These are phyloP conservation scores for Hura crepitans DNA, from an alignment of 441 rosid genomes.

Conservation along the genomic window DNA sequence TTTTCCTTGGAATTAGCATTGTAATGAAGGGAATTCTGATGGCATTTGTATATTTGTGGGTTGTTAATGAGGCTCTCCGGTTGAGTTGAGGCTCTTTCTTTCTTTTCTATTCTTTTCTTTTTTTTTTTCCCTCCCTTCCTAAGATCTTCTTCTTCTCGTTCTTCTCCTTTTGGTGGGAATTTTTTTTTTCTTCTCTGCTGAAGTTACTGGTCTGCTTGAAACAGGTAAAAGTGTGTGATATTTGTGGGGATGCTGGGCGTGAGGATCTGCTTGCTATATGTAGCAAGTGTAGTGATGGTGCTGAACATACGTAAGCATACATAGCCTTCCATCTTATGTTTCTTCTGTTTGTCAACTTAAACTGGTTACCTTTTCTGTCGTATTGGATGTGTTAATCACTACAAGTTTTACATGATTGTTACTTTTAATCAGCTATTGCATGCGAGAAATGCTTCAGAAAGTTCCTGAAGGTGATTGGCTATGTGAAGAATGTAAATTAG, in stretches of 20 bases:
- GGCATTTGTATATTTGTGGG: background rate
- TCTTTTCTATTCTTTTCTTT: background rate
- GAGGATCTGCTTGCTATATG: conserved; percentile 96
- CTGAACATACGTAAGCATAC: conserved; percentile 92
- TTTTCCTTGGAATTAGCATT: conserved; percentile 1
- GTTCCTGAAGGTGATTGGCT: conserved; percentile 95
- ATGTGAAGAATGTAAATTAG: conserved; percentile 89
- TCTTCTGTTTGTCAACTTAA: conserved; percentile 11
- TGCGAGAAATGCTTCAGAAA: conserved; percentile 80
- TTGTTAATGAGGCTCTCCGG: background rate
- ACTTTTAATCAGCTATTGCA: conserved; percentile 74
- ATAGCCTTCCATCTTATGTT: conserved; percentile 19
- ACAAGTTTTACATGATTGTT: conserved; percentile 21
- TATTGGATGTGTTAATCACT: background rate
- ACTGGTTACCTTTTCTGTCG: conserved; percentile 9
- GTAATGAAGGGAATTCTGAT: no score
- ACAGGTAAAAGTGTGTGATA: conserved; percentile 99
- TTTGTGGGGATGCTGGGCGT: conserved; percentile 98
- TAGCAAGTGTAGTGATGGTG: conserved; percentile 92
- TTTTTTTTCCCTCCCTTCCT: no score
- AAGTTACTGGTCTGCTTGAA: conserved; percentile 25
- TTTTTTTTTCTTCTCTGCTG: conserved; percentile 15
- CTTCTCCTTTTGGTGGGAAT: background rate
- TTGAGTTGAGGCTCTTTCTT: background rate
- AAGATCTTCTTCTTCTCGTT: background rate